phyloP scores from a whole-genome alignment of 805 yeast genomes.

The Hyphopichia homilentoma region DNA sequence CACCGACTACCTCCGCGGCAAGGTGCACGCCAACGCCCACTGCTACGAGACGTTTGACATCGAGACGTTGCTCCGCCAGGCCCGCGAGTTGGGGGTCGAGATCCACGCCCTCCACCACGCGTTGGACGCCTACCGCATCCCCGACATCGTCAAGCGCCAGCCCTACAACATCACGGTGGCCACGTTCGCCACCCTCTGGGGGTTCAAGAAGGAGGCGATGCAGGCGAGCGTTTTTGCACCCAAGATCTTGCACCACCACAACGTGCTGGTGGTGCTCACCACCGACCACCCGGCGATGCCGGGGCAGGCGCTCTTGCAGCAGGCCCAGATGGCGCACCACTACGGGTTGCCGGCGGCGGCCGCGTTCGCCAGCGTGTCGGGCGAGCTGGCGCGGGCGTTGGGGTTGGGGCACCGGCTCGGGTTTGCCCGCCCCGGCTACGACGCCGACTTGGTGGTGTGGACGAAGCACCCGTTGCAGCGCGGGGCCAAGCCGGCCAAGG shows the following conservation, averaged over 20 bases:
- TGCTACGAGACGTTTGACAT: slow-evolving; percentile 7
- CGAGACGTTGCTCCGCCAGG: slow-evolving; percentile 6
- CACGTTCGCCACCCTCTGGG: slow-evolving; percentile 6
- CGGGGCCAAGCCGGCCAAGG: slow-evolving; percentile 6
- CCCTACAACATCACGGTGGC: slow-evolving; percentile 5
- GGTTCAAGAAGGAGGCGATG: slow-evolving; percentile 6
- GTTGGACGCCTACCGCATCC: slow-evolving; percentile 5
- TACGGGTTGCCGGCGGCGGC: slow-evolving; percentile 3
- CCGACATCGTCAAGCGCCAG: slow-evolving; percentile 4
- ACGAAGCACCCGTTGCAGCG: slow-evolving; percentile 4
- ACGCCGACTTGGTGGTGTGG: slow-evolving; percentile 6
- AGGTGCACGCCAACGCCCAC: slow-evolving; percentile 5
- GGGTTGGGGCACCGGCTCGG: slow-evolving; percentile 4
- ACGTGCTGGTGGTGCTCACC: slow-evolving; percentile 3
- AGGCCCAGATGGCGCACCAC: slow-evolving; percentile 6
- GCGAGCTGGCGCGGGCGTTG: slow-evolving; percentile 5
- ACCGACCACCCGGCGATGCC: slow-evolving; percentile 7
- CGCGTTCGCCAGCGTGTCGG: slow-evolving; percentile 6
- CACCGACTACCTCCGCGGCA: slow-evolving; percentile 4
- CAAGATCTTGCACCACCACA: slow-evolving; percentile 3
- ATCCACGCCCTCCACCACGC: slow-evolving; percentile 6
- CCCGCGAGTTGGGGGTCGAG: slow-evolving; percentile 6
- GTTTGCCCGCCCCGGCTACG: slow-evolving; percentile 4
- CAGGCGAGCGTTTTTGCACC: slow-evolving; percentile 4
- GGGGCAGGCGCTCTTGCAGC: slow-evolving; percentile 4